A percentile compares a stretch with the other conserved stretches of the same genome.
Evolutionary conservation across 139 green algal species (phyloP).

Genomic region (Coelastrella sp.): DNA sequence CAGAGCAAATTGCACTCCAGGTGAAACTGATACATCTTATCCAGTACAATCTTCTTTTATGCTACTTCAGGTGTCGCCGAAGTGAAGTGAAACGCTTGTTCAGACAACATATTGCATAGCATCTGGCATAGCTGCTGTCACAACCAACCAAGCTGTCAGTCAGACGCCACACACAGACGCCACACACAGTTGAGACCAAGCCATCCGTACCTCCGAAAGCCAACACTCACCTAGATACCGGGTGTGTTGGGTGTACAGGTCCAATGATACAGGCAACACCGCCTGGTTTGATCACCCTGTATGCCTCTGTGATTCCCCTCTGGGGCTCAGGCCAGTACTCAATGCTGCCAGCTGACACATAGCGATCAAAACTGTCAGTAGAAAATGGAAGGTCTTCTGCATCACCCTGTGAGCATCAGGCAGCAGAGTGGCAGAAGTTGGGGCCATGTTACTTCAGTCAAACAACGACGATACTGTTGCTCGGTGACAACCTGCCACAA

Average conservation of each 20-base stretch:
- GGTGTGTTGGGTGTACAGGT: slow-evolving; percentile 89
- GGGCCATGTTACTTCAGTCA: too few relatives aligned
- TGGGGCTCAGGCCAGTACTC: slow-evolving; percentile 97
- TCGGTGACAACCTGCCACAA: too few relatives aligned
- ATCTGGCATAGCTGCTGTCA: background rate
- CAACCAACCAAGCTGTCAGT: too few relatives aligned
- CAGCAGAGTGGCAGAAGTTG: too few relatives aligned
- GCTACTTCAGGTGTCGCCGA: too few relatives aligned
- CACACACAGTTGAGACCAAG: background rate
- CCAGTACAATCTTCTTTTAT: too few relatives aligned
- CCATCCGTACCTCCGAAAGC: background rate
- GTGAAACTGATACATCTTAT: too few relatives aligned
- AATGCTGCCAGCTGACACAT: slow-evolving; percentile 92
- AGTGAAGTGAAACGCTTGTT: too few relatives aligned
- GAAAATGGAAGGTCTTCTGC: slow-evolving; percentile 94
- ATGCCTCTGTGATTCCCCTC: slow-evolving; percentile 88
- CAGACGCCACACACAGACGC: too few relatives aligned
- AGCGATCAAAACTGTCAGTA: slow-evolving; percentile 91
- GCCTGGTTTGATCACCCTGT: slow-evolving; percentile 92
- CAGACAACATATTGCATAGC: too few relatives aligned
- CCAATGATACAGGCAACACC: slow-evolving; percentile 95
- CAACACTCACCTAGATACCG: slow-evolving; percentile 24
- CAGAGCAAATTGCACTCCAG: too few relatives aligned
- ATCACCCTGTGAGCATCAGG: slow-evolving; percentile 93
- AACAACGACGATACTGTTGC: too few relatives aligned